Evolutionary conservation across 441 rosid species (phyloP).

Genomic region (Flueggea neowawraea): DNA sequence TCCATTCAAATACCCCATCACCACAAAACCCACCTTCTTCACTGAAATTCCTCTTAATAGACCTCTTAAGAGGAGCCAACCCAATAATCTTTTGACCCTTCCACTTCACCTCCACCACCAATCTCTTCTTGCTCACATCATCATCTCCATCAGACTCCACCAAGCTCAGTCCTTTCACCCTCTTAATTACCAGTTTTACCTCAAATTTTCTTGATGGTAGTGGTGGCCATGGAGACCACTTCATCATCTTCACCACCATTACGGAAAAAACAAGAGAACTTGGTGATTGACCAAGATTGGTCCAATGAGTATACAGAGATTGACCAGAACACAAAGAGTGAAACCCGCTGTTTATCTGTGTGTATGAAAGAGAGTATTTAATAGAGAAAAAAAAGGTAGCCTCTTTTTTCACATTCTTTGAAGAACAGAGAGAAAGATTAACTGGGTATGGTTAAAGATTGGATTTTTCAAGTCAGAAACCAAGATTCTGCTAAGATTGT

Average conservation of each 20-base stretch:
- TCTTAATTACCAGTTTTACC: constrained; percentile 32
- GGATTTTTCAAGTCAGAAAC: background rate
- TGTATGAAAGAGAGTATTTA: too few relatives aligned
- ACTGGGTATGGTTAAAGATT: background rate
- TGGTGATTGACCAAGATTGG: background rate
- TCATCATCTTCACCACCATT: constrained; percentile 62
- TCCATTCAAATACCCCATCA: constrained; percentile 54
- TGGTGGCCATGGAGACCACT: constrained; percentile 65
- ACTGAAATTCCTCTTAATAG: constrained; percentile 35
- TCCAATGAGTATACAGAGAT: too few relatives aligned
- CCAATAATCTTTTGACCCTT: constrained; percentile 40
- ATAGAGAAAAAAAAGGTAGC: too few relatives aligned
- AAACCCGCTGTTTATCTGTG: too few relatives aligned
- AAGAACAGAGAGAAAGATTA: background rate
- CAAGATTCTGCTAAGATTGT: too few relatives aligned
- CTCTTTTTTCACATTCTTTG: background rate
- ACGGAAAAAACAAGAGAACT: background rate
- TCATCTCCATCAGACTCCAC: constrained; percentile 9
- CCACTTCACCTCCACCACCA: constrained; percentile 63
- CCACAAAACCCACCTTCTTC: constrained; percentile 42
- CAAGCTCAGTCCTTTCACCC: constrained; percentile 37
- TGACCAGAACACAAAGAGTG: background rate
- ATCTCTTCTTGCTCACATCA: constrained; percentile 25
- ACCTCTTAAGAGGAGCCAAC: constrained; percentile 22
- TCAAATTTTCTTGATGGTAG: constrained; percentile 43